Percentiles rank a stretch among this genome's conserved stretches.
Evolutionary conservation across 176 grass and related monocot species (phyloP).

Genomic region (Eleusine indica): DNA sequence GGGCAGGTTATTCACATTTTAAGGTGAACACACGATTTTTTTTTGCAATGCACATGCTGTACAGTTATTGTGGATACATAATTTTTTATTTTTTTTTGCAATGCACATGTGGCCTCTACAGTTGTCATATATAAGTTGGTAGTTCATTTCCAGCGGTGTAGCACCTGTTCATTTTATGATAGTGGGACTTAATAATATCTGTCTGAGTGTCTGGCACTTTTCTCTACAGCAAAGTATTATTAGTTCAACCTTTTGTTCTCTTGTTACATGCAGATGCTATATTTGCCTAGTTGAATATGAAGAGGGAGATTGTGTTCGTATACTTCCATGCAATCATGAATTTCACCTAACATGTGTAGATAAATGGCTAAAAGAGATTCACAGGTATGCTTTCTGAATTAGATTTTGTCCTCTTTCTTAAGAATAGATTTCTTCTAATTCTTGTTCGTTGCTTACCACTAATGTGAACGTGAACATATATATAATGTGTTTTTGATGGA

Average conservation of each 20-base stretch:
- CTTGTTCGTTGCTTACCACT: neutral
- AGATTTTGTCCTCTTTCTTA: neutral
- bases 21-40: neutral
- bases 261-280: conserved; percentile 62
- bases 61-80: neutral
- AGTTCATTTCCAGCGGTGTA: conserved; percentile 27
- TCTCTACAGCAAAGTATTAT: conserved; percentile 11
- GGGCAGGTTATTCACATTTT: neutral
- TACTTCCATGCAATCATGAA: conserved; percentile 94
- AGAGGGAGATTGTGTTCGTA: conserved; percentile 84
- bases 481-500: conserved; percentile 1
- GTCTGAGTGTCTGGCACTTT: neutral
- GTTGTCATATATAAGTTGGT: conserved; percentile 40
- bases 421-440: neutral
- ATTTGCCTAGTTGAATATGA: conserved; percentile 99
- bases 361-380: conserved; percentile 99
- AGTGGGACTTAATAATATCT: conserved; percentile 9
- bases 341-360: conserved; percentile 98
- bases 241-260: conserved; percentile 16
- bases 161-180: neutral
- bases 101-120: conserved; percentile 5
- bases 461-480: neutral
- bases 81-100: neutral
- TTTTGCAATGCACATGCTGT: conserved; percentile 1
- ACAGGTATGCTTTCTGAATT: conserved; percentile 68